Evolutionary conservation across 1,139 yeast genomes (phyloP).

Genomic region (Pichia sp.): DNA sequence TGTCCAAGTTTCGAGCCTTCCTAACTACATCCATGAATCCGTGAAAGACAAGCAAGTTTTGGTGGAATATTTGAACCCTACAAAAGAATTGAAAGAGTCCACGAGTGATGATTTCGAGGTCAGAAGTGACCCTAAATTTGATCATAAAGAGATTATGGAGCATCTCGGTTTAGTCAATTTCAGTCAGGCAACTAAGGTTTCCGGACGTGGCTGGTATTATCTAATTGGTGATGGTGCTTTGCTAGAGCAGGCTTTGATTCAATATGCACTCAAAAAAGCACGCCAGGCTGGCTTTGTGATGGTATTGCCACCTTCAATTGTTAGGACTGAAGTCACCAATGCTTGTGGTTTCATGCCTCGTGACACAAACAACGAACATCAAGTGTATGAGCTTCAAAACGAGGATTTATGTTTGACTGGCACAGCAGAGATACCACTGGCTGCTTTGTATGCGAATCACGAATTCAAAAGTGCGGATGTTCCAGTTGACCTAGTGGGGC

Average conservation of each 20-base stretch:
- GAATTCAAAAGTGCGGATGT: conserved; percentile 31
- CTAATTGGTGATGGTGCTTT: conserved; percentile 81
- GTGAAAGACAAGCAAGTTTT: conserved; percentile 48
- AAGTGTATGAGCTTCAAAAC: conserved; percentile 58
- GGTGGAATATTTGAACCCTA: conserved; percentile 48
- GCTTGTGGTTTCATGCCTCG: conserved; percentile 97
- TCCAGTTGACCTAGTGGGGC: conserved; percentile 69
- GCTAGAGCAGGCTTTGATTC: conserved; percentile 84
- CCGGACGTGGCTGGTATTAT: conserved; percentile 91
- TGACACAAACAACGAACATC: conserved; percentile 82
- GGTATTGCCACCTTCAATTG: conserved; percentile 83
- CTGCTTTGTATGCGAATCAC: conserved; percentile 53
- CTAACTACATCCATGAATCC: conserved; percentile 57
- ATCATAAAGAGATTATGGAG: conserved; percentile 67
- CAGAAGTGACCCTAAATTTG: conserved; percentile 29
- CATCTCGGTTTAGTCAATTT: conserved; percentile 64
- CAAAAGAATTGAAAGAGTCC: conserved; percentile 20
- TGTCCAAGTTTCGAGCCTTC: conserved; percentile 50
- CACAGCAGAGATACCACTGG: conserved; percentile 93
- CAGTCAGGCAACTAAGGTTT: conserved; percentile 61
- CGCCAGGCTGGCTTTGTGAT: conserved; percentile 61
- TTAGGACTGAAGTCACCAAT: conserved; percentile 65
- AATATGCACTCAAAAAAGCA: conserved; percentile 68
- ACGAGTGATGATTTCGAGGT: conserved; percentile 19
- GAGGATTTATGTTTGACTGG: conserved; percentile 70